Evolutionary conservation across 192 early-diverging fungal species (phyloP).

Genomic region (Cladochytrium replicatum): DNA sequence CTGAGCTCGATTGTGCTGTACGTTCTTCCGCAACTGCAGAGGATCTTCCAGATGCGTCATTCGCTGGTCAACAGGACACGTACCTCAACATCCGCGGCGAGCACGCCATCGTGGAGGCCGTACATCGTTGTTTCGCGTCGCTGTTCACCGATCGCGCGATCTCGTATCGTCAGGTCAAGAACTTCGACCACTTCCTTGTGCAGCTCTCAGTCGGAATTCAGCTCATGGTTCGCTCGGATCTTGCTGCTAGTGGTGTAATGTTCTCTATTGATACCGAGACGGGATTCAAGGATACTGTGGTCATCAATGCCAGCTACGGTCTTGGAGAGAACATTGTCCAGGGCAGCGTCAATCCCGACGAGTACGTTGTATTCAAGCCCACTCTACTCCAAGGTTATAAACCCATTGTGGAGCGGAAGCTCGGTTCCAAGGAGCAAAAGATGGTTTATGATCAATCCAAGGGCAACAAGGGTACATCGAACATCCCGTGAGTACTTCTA

Average conservation of each 20-base stretch:
- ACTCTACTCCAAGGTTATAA: background rate
- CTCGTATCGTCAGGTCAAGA: conserved; percentile 33
- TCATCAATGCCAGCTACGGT: conserved; percentile 31
- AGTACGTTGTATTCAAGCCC: conserved; percentile 23
- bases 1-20: conserved; percentile 19
- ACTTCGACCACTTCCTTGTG: conserved; percentile 30
- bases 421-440: conserved; percentile 3
- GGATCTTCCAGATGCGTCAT: conserved; percentile 39
- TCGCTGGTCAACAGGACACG: conserved; percentile 45
- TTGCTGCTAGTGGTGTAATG: conserved; percentile 13
- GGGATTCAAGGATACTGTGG: conserved; percentile 20
- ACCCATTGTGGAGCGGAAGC: conserved; percentile 3
- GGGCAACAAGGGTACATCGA: conserved; percentile 1
- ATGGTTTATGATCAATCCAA: conserved; percentile 2
- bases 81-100: conserved; percentile 35
- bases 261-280: conserved; percentile 30
- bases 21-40: conserved; percentile 40
- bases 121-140: conserved; percentile 34
- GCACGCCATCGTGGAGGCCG: conserved; percentile 25
- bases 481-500: too few relatives aligned
- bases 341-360: conserved; percentile 38
- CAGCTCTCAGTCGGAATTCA: conserved; percentile 38
- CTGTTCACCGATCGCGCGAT: conserved; percentile 42
- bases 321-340: conserved; percentile 40
- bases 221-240: conserved; percentile 27